These are phyloP conservation scores for Ramularia collo-cygni DNA, from an alignment of 2,329 filamentous ascomycete species.

Conservation along the genomic window DNA sequence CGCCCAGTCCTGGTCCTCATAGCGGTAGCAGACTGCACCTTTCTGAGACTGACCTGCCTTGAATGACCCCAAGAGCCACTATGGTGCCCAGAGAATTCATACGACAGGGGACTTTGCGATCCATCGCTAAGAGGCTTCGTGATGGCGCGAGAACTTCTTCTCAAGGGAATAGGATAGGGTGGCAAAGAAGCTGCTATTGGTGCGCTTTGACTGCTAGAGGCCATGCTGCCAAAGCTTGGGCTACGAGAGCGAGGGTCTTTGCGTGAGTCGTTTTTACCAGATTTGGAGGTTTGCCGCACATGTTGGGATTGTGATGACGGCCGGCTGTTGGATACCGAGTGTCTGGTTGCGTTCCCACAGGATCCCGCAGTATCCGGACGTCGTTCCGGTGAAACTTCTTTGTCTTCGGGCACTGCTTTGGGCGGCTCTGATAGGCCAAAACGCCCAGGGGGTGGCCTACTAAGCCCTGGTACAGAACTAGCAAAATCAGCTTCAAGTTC, in stretches of 20 bases:
- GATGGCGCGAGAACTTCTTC: slow-evolving; percentile 76
- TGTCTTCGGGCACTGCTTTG: slow-evolving; percentile 30
- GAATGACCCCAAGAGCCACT: slow-evolving; percentile 14
- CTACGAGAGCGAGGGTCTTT: slow-evolving; percentile 49
- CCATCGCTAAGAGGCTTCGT: slow-evolving; percentile 67
- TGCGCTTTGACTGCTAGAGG: slow-evolving; percentile 30
- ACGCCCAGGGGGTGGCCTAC: slow-evolving; percentile 22
- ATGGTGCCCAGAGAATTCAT: slow-evolving; percentile 29
- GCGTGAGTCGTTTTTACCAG: slow-evolving; percentile 12
- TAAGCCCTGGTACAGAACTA: slow-evolving; percentile 21
- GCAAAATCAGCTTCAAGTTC: slow-evolving; percentile 24
- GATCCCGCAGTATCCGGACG: slow-evolving; percentile 27
- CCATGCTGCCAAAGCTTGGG: slow-evolving; percentile 54
- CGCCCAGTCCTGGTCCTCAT: slow-evolving; percentile 49
- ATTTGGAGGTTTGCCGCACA: slow-evolving; percentile 16
- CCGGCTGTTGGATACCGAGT: slow-evolving; percentile 27
- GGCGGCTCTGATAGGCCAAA: slow-evolving; percentile 27
- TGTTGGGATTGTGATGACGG: slow-evolving; percentile 19
- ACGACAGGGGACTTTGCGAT: slow-evolving; percentile 66
- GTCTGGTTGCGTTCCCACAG: slow-evolving; percentile 27
- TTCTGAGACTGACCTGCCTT: slow-evolving; percentile 54
- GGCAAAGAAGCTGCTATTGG: slow-evolving; percentile 42
- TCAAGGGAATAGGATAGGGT: slow-evolving; percentile 84
- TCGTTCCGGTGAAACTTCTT: slow-evolving; percentile 29
- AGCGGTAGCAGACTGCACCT: slow-evolving; percentile 74